Evolutionary conservation across 768 basidiomycete genomes (phyloP), one percentile per base, ranked within the genome.

Genomic region (Boletales sp.): DNA sequence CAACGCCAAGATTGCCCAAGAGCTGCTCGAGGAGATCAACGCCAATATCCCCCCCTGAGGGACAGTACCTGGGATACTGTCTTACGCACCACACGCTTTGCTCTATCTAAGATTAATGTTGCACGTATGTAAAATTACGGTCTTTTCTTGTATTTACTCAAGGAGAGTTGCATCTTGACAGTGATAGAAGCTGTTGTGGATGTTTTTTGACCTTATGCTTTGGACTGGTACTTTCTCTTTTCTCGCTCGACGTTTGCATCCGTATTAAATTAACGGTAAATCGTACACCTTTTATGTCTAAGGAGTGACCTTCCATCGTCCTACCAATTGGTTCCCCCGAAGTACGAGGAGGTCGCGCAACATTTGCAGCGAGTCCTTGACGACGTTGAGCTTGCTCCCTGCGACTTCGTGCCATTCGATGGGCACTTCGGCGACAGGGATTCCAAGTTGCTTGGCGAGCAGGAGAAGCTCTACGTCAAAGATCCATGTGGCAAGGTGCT

Each of bases 381-480:
- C 77, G 38, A 97, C 84, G 56, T 86, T 83, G 54, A 97, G 76
- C 70, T 97, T 97, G 73, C 91, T 94, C 37, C 94, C 94, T 0
- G 83, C 78, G 3, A 97, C 89, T 70, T 97, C 94, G 52, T 92
- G 87, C 94, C 94, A 97, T 56, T 85, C 81, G 28, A 97, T 84
- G 0, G 91, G 82, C 8, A 96, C 90, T 64, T 97, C 94, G 8
- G 69, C 77, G 2, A 94, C 86, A 2, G 92, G 89, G 50, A 96
- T 86, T 9, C 74, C 61, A 36, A 87, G 73, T 64, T 86, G 79
- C 63, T 90, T 86, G 9, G 94, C 91, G 35, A 94, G 77, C 10
- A 96, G 74, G 17, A 97, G 74, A 5, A 96, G 79, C 67, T 97
- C 94, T 50, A 96, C 94, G 68, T 97, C 94, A 60, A 97, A 97